Percentiles rank a stretch among this genome's conserved stretches.
Conservation (phyloP, 352 stramenopile genomes). For the Elongisporangium undulatum region DNA sequence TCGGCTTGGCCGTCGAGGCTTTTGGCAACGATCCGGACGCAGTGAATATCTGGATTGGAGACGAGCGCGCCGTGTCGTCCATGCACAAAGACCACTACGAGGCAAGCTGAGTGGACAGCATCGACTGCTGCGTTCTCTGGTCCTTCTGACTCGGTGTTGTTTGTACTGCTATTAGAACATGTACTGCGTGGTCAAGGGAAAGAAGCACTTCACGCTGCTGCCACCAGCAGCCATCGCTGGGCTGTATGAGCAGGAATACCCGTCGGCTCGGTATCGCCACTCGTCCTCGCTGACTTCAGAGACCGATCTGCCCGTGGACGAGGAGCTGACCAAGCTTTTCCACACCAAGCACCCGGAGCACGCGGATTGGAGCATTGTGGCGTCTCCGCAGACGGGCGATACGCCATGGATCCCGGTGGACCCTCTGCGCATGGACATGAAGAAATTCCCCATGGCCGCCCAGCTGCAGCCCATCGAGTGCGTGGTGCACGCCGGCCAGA, state of each 20-base stretch:
- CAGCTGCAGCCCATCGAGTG: conserved; percentile 57
- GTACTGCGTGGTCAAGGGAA: conserved; percentile 94
- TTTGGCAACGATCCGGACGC: conserved; percentile 82
- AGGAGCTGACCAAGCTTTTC: conserved; percentile 32
- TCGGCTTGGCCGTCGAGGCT: conserved; percentile 51
- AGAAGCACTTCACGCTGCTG: conserved; percentile 94
- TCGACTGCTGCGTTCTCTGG: neutral
- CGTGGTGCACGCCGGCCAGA: conserved; percentile 63
- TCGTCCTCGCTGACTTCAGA: conserved; percentile 5
- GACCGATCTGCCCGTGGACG: conserved; percentile 15
- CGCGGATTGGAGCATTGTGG: conserved; percentile 40
- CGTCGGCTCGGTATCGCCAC: conserved; percentile 59
- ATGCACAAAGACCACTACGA: conserved; percentile 99
- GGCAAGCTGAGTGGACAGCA: conserved; percentile 15
- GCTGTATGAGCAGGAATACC: conserved; percentile 82
- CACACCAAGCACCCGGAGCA: conserved; percentile 48
- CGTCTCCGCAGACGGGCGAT: conserved; percentile 34
- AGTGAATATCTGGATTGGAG: conserved; percentile 98
- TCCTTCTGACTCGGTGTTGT: conserved; percentile 5
- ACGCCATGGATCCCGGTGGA: conserved; percentile 84
- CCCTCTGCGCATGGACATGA: conserved; percentile 52
- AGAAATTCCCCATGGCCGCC: conserved; percentile 45
- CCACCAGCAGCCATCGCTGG: conserved; percentile 88
- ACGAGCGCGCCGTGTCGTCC: conserved; percentile 92
- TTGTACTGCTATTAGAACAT: conserved; percentile 91